Evolutionary conservation across 768 basidiomycete genomes (phyloP), one percentile per base, ranked within the genome.

Genomic region (Boletus sensibilis): DNA sequence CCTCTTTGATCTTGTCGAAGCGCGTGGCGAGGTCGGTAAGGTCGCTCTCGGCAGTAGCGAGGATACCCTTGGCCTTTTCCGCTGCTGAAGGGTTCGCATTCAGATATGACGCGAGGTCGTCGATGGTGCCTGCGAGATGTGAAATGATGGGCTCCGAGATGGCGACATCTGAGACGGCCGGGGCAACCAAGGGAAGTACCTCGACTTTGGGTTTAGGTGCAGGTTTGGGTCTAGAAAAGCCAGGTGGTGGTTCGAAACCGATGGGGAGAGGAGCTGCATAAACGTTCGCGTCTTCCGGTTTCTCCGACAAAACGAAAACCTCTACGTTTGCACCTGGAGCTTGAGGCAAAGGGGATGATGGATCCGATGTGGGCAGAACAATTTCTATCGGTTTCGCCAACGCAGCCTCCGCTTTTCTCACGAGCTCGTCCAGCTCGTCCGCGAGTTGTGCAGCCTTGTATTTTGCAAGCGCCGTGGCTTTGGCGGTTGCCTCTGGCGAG

Each of bases 201-300:
- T 60, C 60, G 7, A 67, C 42, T 21, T 72, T 57, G 5, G 72
- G 45, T 57, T 74, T 73, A n/a, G 68, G 83, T 31, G 80, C 74
- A 20, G 84, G 78, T 21, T 75, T 61, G 13, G 90, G 85, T 38
- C 85, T 80, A 53, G 80, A 77, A 71, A 85, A 98, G 20, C 96
- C 96, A 23, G 92, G 92, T 34, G 96, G 95, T 11, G 89, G 92
- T 71, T 98, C 94, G 69, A 91, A 92, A 13, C 94, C 96, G 49
- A 99, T 74, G n/a, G 96, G 97, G 23, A 98, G 78, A 7, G 88
- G 87, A 18, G 74, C 80, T 43, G 75, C 72, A 67, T 96, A 96
- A 6, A 68, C 49, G 43, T 75, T 74, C 29, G 35, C 2, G 9
- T 75, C 74, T 58, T 53, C 51, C 48, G 68, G 58, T 11, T 59